phyloP scores from a whole-genome alignment of 257 asterid genomes.

The Paraleonurus japonicus region DNA sequence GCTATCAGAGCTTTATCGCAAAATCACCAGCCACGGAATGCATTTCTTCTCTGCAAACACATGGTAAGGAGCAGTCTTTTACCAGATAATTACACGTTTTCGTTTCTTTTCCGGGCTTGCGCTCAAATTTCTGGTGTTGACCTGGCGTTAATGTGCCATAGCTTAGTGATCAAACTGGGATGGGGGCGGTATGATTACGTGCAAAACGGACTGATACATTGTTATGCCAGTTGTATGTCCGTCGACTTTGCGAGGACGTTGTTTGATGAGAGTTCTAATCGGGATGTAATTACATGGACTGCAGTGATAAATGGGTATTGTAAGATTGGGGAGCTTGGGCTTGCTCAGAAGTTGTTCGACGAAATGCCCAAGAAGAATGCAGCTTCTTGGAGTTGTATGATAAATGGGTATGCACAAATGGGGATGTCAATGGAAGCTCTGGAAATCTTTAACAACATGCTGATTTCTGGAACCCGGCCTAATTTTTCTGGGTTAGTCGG shows the following conservation, averaged over 20 bases:
- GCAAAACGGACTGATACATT: conserved; percentile 55
- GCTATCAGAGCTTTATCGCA: conserved; percentile 42
- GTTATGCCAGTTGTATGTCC: conserved; percentile 34
- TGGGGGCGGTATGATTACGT: conserved; percentile 58
- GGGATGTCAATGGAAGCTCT: conserved; percentile 46
- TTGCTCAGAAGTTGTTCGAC: conserved; percentile 48
- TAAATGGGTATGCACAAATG: conserved; percentile 46
- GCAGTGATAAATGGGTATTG: conserved; percentile 47
- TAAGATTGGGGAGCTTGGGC: conserved; percentile 30
- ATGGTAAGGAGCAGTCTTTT: conserved; percentile 37
- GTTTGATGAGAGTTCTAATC: conserved; percentile 35
- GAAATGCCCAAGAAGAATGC: conserved; percentile 52
- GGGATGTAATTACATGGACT: conserved; percentile 55
- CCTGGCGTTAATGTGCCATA: conserved; percentile 42
- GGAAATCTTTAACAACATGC: conserved; percentile 38
- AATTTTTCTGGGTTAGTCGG: conserved; percentile 45
- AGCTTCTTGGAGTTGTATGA: conserved; percentile 54
- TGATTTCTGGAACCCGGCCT: conserved; percentile 40
- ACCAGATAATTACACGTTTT: conserved; percentile 54
- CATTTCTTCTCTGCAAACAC: conserved; percentile 35
- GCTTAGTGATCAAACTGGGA: conserved; percentile 47
- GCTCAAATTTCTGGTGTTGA: conserved; percentile 29
- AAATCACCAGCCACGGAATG: conserved; percentile 32
- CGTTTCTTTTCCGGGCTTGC: conserved; percentile 52
- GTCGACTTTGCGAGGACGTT: conserved; percentile 40